Evolutionary conservation across 1,284 basidiomycete species (phyloP), one percentile per base, ranked within the genome.

Genomic region (Athelia sp.): DNA sequence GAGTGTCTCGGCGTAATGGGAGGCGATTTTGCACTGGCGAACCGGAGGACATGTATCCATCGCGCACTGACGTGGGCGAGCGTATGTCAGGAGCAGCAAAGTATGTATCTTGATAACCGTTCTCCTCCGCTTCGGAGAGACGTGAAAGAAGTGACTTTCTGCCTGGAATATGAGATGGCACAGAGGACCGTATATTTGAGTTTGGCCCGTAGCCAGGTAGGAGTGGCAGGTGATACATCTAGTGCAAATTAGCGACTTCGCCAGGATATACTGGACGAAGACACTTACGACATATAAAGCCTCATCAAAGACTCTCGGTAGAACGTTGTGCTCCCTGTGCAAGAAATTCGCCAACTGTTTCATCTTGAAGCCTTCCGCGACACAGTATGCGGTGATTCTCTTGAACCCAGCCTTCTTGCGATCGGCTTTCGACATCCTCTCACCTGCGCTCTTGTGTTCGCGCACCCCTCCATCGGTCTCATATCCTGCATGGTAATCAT

Each of bases 251-350:
- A 22, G 49, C 42, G 6, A 29, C n/a, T n/a, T n/a, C n/a, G n/a
- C n/a, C n/a, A n/a, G n/a, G n/a, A n/a, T n/a, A n/a, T n/a, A n/a
- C n/a, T n/a, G n/a, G n/a, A n/a, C n/a, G n/a, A 29, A 40, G 18
- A 36, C 26, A 81, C 88, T 68, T 55, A 94, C 91, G 45, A 86
- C 90, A 69, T 95, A 98, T 54, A 93, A 72, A 2, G 93, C 94
- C 66, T 98, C 94, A 63, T 98, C 94, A 61, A 92, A 98, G 1
- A 93, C 80, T 50, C 94, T 76, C 0, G 94, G 93, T 1, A 79
- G 76, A 10, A 96, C 93, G 48, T 94, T 95, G 63, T 98, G 95
- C 63, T 98, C 95, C 48, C 94, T 75, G 65, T 94, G 94, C 62
- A 97, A 64, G 60, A 95, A 97, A 4, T 85, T 84, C 6, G 84